Base-by-base conservation (phyloP, 192 early-diverging fungal species). In the Linnemannia elongata region DNA sequence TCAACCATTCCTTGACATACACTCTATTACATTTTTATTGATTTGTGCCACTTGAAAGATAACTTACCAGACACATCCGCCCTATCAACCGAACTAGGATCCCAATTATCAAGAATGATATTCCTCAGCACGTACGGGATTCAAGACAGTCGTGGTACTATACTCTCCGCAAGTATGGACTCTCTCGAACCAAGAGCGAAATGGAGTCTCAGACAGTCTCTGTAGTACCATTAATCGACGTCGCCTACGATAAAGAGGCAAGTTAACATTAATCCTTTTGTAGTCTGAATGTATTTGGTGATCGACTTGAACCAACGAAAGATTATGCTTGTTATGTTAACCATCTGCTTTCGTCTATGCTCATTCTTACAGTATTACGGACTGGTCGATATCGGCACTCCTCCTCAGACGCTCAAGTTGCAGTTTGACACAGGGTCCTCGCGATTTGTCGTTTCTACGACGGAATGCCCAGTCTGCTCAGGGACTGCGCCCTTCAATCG, bases 391-490 rank as follows among this genome's bases (percentile, higher is more conserved):
- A 85, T 93, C 44, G 93, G 93, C n/a, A 90, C 93, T 27, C 93
- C 93, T 69, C 88, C 91, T 41, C 92, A 93, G 74, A 87, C 82
- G 27, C 89, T 94, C 81, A 93, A 93, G 75, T 78, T 94, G 42
- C 87, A 92, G 71, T 89, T 94, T 17, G 93, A 94, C 75, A 94
- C 93, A 20, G 93, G 93, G 39, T 93, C 92, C 22, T 88, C 90
- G 33, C 93, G 93, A 18, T 44, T 74, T 27, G 39, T 74, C 72
- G n/a, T 74, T n/a, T 74, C 72, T 22, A 74, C 39, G 20, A 49
- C 72, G 9, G 47, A 74, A 27, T 74, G 72, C 45, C 10, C 72
- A 7, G 41, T 6, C 44, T 81, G 76, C 52, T 38, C 73, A 22
- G 66, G 82, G 18, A 75, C 81, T 10, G 76, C 89, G 27, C 73